Conservation (phyloP, 2,329 filamentous ascomycete genomes). For the Stromatinia cepivora region DNA sequence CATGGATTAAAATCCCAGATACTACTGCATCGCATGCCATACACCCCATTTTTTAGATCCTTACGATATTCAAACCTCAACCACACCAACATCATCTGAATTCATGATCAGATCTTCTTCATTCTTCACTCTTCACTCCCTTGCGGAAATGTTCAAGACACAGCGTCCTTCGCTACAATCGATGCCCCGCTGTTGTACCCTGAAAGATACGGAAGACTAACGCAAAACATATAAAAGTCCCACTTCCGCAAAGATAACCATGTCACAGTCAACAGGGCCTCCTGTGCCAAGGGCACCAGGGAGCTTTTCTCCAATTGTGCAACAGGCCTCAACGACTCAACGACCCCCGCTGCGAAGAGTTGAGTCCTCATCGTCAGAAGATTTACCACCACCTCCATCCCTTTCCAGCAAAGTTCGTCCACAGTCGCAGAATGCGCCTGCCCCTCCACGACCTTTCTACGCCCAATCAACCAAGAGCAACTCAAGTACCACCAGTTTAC, state of each 20-base stretch:
- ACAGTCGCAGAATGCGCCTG: slow-evolving; percentile 47
- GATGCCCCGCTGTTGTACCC: slow-evolving; percentile 24
- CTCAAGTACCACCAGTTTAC: slow-evolving; percentile 48
- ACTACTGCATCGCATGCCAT: not conserved
- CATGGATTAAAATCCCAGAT: slow-evolving; percentile 12
- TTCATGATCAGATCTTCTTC: not conserved
- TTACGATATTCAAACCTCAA: not conserved
- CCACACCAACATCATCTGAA: not conserved
- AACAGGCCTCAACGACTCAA: slow-evolving; percentile 35
- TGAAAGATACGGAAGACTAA: slow-evolving; percentile 21
- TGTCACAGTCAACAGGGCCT: slow-evolving; percentile 34
- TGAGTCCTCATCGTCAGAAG: slow-evolving; percentile 51
- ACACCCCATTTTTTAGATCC: slow-evolving; percentile 8
- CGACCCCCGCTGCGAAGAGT: slow-evolving; percentile 47
- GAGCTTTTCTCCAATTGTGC: slow-evolving; percentile 41
- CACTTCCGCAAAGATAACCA: slow-evolving; percentile 27
- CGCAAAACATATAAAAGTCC: slow-evolving; percentile 23
- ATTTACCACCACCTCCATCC: slow-evolving; percentile 39
- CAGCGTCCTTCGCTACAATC: slow-evolving; percentile 20
- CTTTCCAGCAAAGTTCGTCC: slow-evolving; percentile 43
- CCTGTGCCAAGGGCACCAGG: slow-evolving; percentile 36
- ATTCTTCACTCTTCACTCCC: not conserved
- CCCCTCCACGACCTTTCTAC: slow-evolving; percentile 49
- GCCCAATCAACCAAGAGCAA: slow-evolving; percentile 50
- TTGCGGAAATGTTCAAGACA: slow-evolving; percentile 18